Conservation (phyloP, 192 early-diverging fungal species). For the Endogone sp. region DNA sequence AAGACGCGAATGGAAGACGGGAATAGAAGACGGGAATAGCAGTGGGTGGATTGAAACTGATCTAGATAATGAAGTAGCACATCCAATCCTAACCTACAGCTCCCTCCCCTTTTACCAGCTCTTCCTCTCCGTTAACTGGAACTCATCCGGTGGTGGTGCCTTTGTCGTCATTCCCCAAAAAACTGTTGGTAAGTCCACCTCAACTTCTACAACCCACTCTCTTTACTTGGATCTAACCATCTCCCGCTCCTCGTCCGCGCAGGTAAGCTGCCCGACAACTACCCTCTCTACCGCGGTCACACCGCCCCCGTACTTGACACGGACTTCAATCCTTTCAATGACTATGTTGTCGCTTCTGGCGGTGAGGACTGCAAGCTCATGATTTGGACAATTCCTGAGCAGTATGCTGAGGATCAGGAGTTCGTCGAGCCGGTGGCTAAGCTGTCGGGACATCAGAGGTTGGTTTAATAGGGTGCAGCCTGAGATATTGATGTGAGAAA, state of each 20-base stretch:
- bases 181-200: constrained; percentile 47
- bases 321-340: constrained; percentile 97
- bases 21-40: no score
- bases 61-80: neutral
- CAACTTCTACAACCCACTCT: neutral
- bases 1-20: no score
- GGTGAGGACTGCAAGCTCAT: constrained; percentile 87
- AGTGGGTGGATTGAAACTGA: neutral
- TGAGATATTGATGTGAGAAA: neutral
- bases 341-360: constrained; percentile 88
- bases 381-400: constrained; percentile 93
- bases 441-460: constrained; percentile 78
- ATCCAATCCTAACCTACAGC: neutral
- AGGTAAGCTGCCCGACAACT: constrained; percentile 89
- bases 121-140: constrained; percentile 80
- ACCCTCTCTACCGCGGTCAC: constrained; percentile 92
- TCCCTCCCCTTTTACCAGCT: constrained; percentile 22
- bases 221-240: neutral
- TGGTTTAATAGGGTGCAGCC: constrained; percentile 26
- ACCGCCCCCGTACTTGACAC: constrained; percentile 95
- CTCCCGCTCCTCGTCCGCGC: neutral
- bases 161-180: constrained; percentile 91
- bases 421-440: constrained; percentile 76
- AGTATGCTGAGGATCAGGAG: constrained; percentile 65
- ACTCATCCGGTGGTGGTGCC: constrained; percentile 84